These are phyloP conservation scores for Gnaphalium uliginosum DNA, from an alignment of 129 eudicot species.

Conservation along the genomic window DNA sequence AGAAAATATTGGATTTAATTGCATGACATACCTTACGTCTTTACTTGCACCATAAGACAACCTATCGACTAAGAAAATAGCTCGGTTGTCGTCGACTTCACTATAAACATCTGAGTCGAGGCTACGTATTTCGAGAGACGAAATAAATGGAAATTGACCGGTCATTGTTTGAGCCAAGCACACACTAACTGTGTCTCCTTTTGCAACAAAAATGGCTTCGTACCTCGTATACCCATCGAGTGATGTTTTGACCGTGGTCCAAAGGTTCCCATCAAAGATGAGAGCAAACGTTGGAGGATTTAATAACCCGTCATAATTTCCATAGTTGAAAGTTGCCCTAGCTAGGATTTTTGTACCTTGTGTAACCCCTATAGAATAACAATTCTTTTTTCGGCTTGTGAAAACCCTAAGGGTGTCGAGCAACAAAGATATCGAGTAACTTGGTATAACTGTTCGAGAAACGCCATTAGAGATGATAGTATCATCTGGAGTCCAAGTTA, in stretches of 20 bases:
- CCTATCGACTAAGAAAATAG: slow-evolving; percentile 21
- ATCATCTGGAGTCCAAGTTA: slow-evolving; percentile 16
- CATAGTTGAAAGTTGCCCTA: not conserved
- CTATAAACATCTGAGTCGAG: slow-evolving; percentile 11
- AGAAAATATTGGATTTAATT: not conserved
- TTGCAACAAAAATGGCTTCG: slow-evolving; percentile 30
- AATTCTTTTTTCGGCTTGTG: slow-evolving; percentile 24
- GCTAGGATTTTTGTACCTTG: not conserved
- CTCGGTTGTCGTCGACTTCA: slow-evolving; percentile 10
- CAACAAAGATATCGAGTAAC: slow-evolving; percentile 13
- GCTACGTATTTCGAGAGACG: slow-evolving; percentile 30
- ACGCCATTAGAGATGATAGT: slow-evolving; percentile 10
- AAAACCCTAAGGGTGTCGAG: slow-evolving; percentile 31
- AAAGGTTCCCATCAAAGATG: not conserved
- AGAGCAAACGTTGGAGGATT: not conserved
- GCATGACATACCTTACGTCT: slow-evolving; percentile 5
- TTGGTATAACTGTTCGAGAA: slow-evolving; percentile 16
- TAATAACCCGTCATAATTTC: not conserved
- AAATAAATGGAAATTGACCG: slow-evolving; percentile 33
- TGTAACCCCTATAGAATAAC: slow-evolving; percentile 2
- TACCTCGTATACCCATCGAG: not conserved
- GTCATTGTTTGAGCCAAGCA: slow-evolving; percentile 34
- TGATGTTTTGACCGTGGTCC: not conserved
- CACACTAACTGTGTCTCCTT: slow-evolving; percentile 14
- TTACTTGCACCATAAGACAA: slow-evolving; percentile 22